phyloP scores from a whole-genome alignment of 1,284 basidiomycete genomes.

The Boletus smithii region DNA sequence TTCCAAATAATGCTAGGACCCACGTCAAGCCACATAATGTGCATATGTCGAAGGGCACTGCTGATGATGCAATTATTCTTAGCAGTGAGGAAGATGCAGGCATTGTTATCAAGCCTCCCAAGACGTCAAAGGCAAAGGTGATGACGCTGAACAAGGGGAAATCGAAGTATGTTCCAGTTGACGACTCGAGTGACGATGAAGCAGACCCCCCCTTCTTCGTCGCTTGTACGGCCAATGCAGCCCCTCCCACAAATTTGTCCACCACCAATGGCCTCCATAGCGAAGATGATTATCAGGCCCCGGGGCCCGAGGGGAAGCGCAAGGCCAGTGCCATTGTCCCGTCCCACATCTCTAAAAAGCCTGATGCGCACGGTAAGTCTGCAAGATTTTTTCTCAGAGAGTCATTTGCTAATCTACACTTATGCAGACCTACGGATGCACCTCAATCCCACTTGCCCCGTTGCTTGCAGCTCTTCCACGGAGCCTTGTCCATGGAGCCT shows the following conservation, averaged over 20 bases:
- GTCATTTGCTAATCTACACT: not conserved
- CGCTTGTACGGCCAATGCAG: not conserved
- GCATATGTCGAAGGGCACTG: not conserved
- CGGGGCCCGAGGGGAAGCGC: not conserved
- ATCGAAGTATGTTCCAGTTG: not conserved
- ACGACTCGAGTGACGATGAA: not conserved
- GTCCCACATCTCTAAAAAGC: not conserved
- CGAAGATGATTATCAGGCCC: not conserved
- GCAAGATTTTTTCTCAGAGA: not conserved
- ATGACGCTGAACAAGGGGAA: not conserved
- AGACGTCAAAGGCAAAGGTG: not conserved
- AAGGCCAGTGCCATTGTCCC: not conserved
- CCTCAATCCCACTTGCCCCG: not conserved
- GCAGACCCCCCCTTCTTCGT: not conserved
- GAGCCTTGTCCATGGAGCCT: no score
- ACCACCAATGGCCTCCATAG: not conserved
- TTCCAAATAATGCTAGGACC: not conserved
- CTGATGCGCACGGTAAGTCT: not conserved
- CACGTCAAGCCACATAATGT: not conserved
- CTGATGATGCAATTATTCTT: not conserved
- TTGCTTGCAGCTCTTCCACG: not conserved
- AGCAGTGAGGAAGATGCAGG: conserved; percentile 1
- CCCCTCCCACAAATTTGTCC: not conserved
- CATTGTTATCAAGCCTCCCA: not conserved
- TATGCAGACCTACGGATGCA: not conserved